Evolutionary conservation across 225 moss, liverwort and hornwort genomes (phyloP).

Genomic region (Lunularia cruciata): DNA sequence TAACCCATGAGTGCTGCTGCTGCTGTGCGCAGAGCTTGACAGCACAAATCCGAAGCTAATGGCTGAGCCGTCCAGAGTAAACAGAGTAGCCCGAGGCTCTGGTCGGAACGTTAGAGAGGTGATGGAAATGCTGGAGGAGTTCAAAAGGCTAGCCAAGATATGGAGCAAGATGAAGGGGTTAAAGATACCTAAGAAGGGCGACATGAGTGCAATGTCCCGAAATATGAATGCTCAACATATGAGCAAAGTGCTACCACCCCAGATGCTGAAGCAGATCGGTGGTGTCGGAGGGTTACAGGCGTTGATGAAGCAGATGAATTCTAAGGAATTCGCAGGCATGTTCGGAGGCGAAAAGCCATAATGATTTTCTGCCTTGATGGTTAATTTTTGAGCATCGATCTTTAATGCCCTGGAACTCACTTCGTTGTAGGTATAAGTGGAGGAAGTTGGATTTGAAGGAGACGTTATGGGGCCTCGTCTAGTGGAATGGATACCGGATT

Average conservation of each 20-base stretch:
- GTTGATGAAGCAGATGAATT: conserved; percentile 84
- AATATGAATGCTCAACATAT: conserved; percentile 87
- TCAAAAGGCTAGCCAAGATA: conserved; percentile 72
- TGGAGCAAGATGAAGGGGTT: conserved; percentile 90
- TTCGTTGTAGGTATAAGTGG: no score
- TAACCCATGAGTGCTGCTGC: no score
- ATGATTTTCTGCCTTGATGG: no score
- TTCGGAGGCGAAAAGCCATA: conserved; percentile 62
- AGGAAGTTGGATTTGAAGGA: no score
- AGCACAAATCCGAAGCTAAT: conserved; percentile 87
- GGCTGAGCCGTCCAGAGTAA: conserved; percentile 66
- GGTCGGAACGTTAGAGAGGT: conserved; percentile 64
- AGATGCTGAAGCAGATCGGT: conserved; percentile 91
- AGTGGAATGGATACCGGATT: no score
- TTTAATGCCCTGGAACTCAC: no score
- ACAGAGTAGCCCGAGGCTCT: conserved; percentile 82
- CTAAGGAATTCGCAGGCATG: conserved; percentile 80
- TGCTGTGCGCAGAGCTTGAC: conserved; percentile 58
- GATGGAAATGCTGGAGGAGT: conserved; percentile 81
- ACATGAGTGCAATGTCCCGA: conserved; percentile 73
- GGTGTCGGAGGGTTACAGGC: conserved; percentile 77
- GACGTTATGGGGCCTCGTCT: no score
- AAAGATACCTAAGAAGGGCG: conserved; percentile 84
- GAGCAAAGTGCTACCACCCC: conserved; percentile 81
- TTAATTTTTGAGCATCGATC: no score